A percentile compares a stretch with the other conserved stretches of the same genome.
Conservation (phyloP, 768 basidiomycete species). For the Crassisporium funariophilum region DNA sequence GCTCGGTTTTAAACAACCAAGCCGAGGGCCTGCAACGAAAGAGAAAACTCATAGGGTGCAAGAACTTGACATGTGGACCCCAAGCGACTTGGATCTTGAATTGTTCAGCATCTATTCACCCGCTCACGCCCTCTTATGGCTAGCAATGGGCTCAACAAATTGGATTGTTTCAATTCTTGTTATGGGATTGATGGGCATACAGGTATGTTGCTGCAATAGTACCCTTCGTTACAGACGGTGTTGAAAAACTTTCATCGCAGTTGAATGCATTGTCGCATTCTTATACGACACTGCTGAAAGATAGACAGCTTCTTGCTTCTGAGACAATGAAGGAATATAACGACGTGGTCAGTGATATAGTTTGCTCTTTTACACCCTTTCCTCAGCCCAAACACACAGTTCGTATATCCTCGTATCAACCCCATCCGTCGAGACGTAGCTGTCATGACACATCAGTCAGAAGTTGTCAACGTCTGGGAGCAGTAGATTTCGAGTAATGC, state of each 20-base stretch:
- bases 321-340: constrained; percentile 89
- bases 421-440: constrained; percentile 76
- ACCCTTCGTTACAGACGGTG: too few relatives aligned
- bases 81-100: constrained; percentile 68
- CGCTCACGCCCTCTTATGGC: constrained; percentile 73
- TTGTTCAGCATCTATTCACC: constrained; percentile 82
- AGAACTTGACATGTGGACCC: constrained; percentile 78
- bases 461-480: constrained; percentile 67
- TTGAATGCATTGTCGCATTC: constrained; percentile 50
- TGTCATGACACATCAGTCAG: constrained; percentile 85
- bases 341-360: constrained; percentile 54
- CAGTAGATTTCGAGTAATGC: constrained; percentile 20
- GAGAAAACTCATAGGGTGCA: constrained; percentile 60
- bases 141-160: constrained; percentile 66
- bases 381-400: constrained; percentile 44
- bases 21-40: constrained; percentile 34
- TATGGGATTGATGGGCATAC: constrained; percentile 66
- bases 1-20: constrained; percentile 57
- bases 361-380: background rate
- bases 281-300: constrained; percentile 70
- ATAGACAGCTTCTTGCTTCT: constrained; percentile 70
- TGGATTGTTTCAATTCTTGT: constrained; percentile 74
- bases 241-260: too few relatives aligned
- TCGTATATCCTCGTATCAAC: constrained; percentile 81
- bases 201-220: constrained; percentile 45